phyloP scores from a whole-genome alignment of 164 flowering plant species.

The Vitis cinerea region DNA sequence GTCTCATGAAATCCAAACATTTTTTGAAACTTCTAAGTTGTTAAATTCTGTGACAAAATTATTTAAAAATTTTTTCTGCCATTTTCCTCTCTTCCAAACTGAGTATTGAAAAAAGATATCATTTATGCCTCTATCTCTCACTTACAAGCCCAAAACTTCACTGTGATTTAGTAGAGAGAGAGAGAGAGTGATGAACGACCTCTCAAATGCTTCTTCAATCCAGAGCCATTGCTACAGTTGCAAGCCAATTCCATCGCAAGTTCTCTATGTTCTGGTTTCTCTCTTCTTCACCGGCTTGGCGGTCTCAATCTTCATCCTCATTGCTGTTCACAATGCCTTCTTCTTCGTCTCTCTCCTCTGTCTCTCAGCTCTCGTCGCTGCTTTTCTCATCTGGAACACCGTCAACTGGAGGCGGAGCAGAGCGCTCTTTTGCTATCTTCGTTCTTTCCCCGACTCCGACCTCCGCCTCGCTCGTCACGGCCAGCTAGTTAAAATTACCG shows the following conservation, averaged over 20 bases:
- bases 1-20: too few relatives aligned
- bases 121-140: too few relatives aligned
- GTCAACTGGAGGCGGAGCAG: conserved; percentile 20
- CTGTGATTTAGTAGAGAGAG: not conserved
- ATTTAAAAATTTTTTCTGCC: too few relatives aligned
- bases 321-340: conserved; percentile 51
- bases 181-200: conserved; percentile 45
- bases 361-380: conserved; percentile 35
- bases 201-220: conserved; percentile 25
- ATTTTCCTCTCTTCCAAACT: too few relatives aligned
- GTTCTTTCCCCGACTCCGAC: conserved; percentile 52
- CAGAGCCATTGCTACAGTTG: conserved; percentile 21
- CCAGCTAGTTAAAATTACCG: conserved; percentile 68
- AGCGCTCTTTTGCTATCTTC: conserved; percentile 37
- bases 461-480: conserved; percentile 50
- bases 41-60: too few relatives aligned
- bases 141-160: too few relatives aligned
- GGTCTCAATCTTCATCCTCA: conserved; percentile 47
- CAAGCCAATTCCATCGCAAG: conserved; percentile 37
- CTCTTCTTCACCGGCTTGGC: conserved; percentile 38
- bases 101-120: too few relatives aligned
- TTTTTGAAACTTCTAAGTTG: too few relatives aligned
- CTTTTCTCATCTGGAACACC: conserved; percentile 48
- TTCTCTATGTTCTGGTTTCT: conserved; percentile 30
- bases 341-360: conserved; percentile 37